These are phyloP conservation scores for Xylariaceae sp. DNA, from an alignment of 2,329 filamentous ascomycete genomes.

Conservation along the genomic window DNA sequence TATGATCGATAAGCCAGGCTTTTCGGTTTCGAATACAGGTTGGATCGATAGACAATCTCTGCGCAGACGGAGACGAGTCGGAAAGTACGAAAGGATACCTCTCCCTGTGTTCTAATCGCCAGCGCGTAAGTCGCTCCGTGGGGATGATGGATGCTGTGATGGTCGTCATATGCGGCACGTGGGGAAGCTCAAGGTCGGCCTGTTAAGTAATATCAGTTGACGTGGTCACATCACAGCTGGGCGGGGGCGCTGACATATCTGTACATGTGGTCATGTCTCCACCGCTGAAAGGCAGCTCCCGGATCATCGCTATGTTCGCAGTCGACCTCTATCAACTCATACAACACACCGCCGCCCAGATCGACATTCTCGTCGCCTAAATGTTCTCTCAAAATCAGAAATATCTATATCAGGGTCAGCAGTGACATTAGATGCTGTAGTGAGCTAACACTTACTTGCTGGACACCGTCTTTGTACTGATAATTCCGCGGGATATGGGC, in stretches of 20 bases:
- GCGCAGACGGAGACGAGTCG: conserved; percentile 24
- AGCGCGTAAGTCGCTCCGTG: conserved; percentile 28
- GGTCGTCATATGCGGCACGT: conserved; percentile 39
- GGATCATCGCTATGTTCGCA: conserved; percentile 36
- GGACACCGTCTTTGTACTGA: conserved; percentile 37
- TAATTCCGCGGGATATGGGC: conserved; percentile 37
- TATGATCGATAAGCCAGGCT: conserved; percentile 36
- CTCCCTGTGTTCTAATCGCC: conserved; percentile 29
- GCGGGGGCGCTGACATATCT: conserved; percentile 28
- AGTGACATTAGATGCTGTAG: not conserved
- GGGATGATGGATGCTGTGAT: conserved; percentile 34
- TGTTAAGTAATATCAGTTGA: conserved; percentile 10
- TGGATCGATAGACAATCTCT: conserved; percentile 18
- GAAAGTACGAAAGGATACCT: conserved; percentile 34
- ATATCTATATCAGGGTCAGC: conserved; percentile 24
- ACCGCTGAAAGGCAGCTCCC: conserved; percentile 37
- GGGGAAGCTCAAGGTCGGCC: conserved; percentile 36
- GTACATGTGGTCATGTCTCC: conserved; percentile 36
- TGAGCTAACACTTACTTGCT: conserved; percentile 24
- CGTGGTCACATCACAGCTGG: not conserved
- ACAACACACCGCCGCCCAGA: conserved; percentile 35
- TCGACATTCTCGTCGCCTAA: conserved; percentile 38
- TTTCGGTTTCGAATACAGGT: conserved; percentile 32
- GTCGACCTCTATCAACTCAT: conserved; percentile 40
- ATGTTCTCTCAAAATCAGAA: conserved; percentile 34